Conservation (phyloP, 352 stramenopile species). For the Globisporangium middletonii region DNA sequence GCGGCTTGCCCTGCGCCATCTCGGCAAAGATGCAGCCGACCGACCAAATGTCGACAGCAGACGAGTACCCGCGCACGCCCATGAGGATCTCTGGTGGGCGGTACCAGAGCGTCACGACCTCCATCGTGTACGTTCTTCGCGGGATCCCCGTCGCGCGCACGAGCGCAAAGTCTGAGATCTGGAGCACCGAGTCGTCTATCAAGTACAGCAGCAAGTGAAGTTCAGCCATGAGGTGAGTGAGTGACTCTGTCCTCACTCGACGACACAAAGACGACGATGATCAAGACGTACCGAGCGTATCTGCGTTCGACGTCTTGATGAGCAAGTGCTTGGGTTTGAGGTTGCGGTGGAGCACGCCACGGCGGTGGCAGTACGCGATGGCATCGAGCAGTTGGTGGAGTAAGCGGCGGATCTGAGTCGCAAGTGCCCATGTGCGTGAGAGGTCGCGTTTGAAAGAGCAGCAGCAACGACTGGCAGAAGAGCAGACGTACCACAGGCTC, state of each 20-base stretch:
- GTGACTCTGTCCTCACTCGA: background rate
- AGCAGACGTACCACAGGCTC: conserved; percentile 53
- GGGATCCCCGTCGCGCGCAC: conserved; percentile 86
- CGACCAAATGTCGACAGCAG: conserved; percentile 91
- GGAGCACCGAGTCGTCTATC: conserved; percentile 56
- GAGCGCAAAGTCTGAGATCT: conserved; percentile 87
- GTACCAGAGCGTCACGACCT: conserved; percentile 91
- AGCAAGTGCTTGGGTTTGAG: conserved; percentile 89
- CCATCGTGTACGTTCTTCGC: conserved; percentile 85
- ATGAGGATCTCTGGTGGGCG: conserved; percentile 87
- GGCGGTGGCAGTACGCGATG: conserved; percentile 85
- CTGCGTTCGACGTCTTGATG: conserved; percentile 63
- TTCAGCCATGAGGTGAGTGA: background rate
- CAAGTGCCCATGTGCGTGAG: no score
- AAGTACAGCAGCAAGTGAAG: background rate
- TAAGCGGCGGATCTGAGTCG: conserved; percentile 53
- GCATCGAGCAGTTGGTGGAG: conserved; percentile 86
- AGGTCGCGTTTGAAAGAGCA: no score
- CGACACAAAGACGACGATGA: background rate
- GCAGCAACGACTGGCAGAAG: background rate
- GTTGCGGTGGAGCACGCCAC: conserved; percentile 86
- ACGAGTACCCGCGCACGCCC: conserved; percentile 80
- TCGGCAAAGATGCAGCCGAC: conserved; percentile 98
- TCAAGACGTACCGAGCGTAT: conserved; percentile 43
- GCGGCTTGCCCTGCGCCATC: conserved; percentile 86